Conservation (phyloP, 768 basidiomycete genomes). For the Boletus edulis region DNA sequence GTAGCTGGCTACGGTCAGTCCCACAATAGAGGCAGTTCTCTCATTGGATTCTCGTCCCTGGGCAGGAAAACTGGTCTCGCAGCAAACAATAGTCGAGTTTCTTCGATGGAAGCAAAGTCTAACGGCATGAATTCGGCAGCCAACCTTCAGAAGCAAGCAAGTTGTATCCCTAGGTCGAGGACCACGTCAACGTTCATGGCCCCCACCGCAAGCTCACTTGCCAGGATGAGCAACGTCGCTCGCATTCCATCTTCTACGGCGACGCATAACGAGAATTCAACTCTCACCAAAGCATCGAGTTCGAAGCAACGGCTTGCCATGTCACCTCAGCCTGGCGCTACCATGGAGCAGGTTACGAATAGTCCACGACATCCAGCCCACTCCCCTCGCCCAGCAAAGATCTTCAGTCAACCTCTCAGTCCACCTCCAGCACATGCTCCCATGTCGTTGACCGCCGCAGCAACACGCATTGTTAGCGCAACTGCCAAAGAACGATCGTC, state of each 20-base stretch:
- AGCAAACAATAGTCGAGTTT: slow-evolving; percentile 15
- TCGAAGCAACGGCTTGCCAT: slow-evolving; percentile 12
- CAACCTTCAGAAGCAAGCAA: slow-evolving; percentile 7
- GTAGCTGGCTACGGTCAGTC: slow-evolving; percentile 16
- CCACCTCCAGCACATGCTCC: slow-evolving; percentile 24
- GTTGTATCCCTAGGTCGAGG: slow-evolving; percentile 23
- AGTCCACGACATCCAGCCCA: slow-evolving; percentile 22
- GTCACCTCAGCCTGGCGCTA: slow-evolving; percentile 14
- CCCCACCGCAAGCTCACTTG: slow-evolving; percentile 76
- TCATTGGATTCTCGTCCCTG: slow-evolving; percentile 36
- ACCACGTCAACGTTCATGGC: slow-evolving; percentile 57
- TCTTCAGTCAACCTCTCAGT: slow-evolving; percentile 55
- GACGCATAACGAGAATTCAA: slow-evolving; percentile 14
- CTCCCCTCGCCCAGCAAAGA: slow-evolving; percentile 26
- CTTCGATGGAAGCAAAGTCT: slow-evolving; percentile 32
- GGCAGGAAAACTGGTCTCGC: slow-evolving; percentile 35
- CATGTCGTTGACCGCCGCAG: slow-evolving; percentile 32
- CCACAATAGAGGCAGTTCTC: slow-evolving; percentile 16
- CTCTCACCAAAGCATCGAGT: slow-evolving; percentile 8
- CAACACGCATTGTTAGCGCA: slow-evolving; percentile 22
- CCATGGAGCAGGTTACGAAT: slow-evolving; percentile 36
- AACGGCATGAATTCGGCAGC: slow-evolving; percentile 7
- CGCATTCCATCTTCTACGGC: slow-evolving; percentile 23
- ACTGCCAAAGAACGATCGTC: neutral
- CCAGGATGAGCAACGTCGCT: slow-evolving; percentile 42